Base-by-base conservation (phyloP, 805 yeast species). In the Saturnispora silvae region DNA sequence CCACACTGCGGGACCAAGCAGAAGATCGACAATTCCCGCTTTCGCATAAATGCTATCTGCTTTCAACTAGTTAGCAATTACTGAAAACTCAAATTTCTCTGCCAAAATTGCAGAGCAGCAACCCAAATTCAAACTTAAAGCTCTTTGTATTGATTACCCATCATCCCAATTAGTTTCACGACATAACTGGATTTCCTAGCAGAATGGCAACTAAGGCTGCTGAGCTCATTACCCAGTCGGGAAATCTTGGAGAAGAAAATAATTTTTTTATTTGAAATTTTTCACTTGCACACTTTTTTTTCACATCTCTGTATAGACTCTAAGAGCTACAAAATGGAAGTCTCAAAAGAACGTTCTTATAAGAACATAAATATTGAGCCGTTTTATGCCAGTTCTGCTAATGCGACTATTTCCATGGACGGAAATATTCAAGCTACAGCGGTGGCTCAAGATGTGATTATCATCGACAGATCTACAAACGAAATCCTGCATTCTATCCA, bases 301-400 rank as follows among this genome's bases (percentile, higher is more conserved):
- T 25, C 20, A 16, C 13, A 20, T 9, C 15, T 13, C 16, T 14
- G 17, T 16, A 16, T 17, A 20, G 19, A 11, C 14, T 8, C 17
- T 14, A 24, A 8, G 15, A 25, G 10, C 28, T 25, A 39, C n/a
- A n/a, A 18, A 4, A 40, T 42, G 41, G 44, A 40, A 30, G 36
- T 25, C 39, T 45, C 49, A 45, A 46, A 27, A 31, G 53, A 56
- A 33, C 48, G 57, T 42, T 54, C 57, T 39, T 57, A 53, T 32
- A 60, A 56, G 38, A 61, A 66, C 43, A 50, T 48, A 9, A 70
- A 73, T 38, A 66, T 89, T 28, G 77, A 74, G 36, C 97, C 98
- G 13, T 77, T 87, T 48, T 92, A 84, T 54, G 73, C 83, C 13
- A 95, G 96, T 20, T 84, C 92, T 5, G 73, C 92, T 2, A 65